Conservation (phyloP, 306 rosid genomes). For the Senna tora region DNA sequence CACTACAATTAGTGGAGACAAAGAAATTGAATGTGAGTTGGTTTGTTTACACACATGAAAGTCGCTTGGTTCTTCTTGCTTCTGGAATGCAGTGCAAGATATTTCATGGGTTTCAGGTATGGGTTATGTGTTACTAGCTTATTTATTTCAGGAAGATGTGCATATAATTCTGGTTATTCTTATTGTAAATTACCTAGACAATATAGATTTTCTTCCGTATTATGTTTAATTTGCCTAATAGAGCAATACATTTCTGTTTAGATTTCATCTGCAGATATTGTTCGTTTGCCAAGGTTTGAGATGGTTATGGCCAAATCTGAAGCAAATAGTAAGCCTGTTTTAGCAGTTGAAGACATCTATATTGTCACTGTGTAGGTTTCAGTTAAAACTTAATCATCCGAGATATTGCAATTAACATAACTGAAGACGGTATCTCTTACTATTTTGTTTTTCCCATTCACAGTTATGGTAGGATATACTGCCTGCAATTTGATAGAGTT, state of each 20-base stretch:
- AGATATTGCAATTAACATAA: constrained; percentile 30
- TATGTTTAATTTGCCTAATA: constrained; percentile 43
- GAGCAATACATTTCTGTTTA: constrained; percentile 44
- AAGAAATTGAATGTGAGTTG: constrained; percentile 87
- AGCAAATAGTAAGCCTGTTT: constrained; percentile 83
- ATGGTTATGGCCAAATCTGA: constrained; percentile 97
- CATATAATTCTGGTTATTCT: constrained; percentile 2
- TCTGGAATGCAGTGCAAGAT: constrained; percentile 98
- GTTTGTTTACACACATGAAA: constrained; percentile 94
- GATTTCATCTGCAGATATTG: constrained; percentile 94
- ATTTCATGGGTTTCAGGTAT: constrained; percentile 95
- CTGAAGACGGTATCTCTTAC: constrained; percentile 20
- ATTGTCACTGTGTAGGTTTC: constrained; percentile 82
- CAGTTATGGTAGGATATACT: constrained; percentile 99
- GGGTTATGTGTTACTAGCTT: constrained; percentile 26
- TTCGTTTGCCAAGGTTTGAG: constrained; percentile 95
- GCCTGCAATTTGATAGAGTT: constrained; percentile 93
- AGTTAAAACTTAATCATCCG: constrained; percentile 28
- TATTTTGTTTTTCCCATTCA: constrained; percentile 25
- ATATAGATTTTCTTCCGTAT: constrained; percentile 23
- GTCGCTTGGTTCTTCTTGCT: constrained; percentile 97
- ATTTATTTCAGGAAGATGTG: constrained; percentile 22
- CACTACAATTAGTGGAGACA: constrained; percentile 80
- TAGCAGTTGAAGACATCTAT: constrained; percentile 85
- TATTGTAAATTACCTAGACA: constrained; percentile 11